Evolutionary conservation across 768 basidiomycete genomes (phyloP), one percentile per base, ranked within the genome.

Genomic region (Suillus subalutaceus): DNA sequence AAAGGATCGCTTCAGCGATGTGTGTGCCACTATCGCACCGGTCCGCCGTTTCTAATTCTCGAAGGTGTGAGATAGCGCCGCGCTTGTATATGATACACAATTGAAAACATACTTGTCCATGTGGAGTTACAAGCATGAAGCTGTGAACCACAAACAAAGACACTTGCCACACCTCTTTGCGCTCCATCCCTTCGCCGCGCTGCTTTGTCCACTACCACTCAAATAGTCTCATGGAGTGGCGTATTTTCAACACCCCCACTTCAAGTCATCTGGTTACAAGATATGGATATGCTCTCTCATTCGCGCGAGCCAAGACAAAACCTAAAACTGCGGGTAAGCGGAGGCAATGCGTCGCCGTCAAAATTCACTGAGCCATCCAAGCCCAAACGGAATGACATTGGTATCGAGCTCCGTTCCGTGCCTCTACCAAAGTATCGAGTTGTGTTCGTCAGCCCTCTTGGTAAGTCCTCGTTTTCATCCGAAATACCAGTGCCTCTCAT

Each of bases 201-300:
- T 60, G 58, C 58, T 60, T 60, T 60, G 58, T 60, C 12, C 40
- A 60, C 16, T 30, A 60, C 18, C 26, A 43, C 10, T 60, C 58
- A 60, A 60, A 60, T 60, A 60, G 5, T 30, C 58, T 60, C 26
- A 60, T 30, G 58, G 58, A 60, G 40, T 60, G 58, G 58, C 58
- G 30, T 41, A 30, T 30, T 13, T 37, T 43, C 16, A 12, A 41
- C 6, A 41, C 16, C 9, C 8, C 7, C 16, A 4, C 23, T 60
- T 41, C 40, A 20, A 43, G 26, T 12, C 40, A 16, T 60, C 26
- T 13, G 26, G 26, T 60, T 20, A 16, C 18, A 60, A 30, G 18
- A 60, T 13, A 60, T 60, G 58, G 18, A 60, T 13, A 60, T 60
- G 58, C 40, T 30, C 26, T 20, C 58, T 6, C 1, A 60, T 41